phyloP scores from a whole-genome alignment of 495 filamentous ascomycete species.

The Sabuloglossum arenarium region DNA sequence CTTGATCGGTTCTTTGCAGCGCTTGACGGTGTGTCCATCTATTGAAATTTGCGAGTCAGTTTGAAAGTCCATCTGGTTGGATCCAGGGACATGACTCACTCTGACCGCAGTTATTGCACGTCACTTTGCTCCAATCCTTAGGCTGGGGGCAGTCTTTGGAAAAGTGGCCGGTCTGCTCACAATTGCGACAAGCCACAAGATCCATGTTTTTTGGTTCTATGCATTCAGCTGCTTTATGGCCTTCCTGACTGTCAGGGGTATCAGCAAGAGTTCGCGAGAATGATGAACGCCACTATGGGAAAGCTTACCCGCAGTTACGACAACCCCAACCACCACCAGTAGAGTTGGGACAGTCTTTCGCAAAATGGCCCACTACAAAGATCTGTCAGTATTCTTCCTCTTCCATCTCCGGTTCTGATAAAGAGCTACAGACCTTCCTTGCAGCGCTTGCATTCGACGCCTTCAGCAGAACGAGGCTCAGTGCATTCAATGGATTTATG shows the following conservation, averaged over 20 bases:
- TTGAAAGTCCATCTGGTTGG: background rate
- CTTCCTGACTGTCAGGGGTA: conserved; percentile 16
- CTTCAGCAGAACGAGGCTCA: conserved; percentile 47
- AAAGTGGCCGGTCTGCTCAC: conserved; percentile 47
- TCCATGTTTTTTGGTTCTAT: conserved; percentile 28
- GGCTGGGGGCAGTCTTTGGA: conserved; percentile 57
- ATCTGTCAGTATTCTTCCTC: conserved; percentile 6
- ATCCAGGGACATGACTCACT: conserved; percentile 23
- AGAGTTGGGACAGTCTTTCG: conserved; percentile 54
- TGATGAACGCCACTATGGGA: background rate
- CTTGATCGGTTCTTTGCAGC: conserved; percentile 22
- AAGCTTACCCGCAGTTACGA: conserved; percentile 39
- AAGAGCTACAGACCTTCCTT: conserved; percentile 31
- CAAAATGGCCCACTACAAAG: conserved; percentile 54
- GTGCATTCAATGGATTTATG: conserved; percentile 42
- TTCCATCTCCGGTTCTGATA: background rate
- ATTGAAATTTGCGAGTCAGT: conserved; percentile 7
- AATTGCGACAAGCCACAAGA: conserved; percentile 44
- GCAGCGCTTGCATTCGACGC: conserved; percentile 67
- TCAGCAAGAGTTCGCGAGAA: background rate
- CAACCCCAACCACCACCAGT: conserved; percentile 27
- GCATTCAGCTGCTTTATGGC: conserved; percentile 35
- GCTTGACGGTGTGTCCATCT: conserved; percentile 47
- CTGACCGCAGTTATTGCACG: conserved; percentile 57
- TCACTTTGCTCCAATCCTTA: conserved; percentile 50